A percentile compares a stretch with the other conserved stretches of the same genome.
Conservation (phyloP, 2,329 filamentous ascomycete genomes). For the Apiospora rasikravindrae region DNA sequence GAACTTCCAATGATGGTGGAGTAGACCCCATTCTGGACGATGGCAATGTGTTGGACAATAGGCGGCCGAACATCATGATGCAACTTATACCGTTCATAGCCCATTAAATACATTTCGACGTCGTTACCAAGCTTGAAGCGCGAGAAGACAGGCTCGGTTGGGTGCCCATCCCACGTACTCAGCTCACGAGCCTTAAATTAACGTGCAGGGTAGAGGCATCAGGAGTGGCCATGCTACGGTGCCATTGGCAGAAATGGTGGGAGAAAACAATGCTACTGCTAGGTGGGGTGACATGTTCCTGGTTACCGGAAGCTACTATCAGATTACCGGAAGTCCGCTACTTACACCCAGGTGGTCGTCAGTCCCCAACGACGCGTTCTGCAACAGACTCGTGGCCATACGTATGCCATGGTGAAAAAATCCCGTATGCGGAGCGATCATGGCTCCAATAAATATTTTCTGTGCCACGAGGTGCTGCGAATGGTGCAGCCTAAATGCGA, state of each 20-base stretch:
- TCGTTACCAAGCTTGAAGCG: neutral
- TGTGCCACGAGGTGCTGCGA: neutral
- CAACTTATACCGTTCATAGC: neutral
- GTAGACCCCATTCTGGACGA: neutral
- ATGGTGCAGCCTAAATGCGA: neutral
- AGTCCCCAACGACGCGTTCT: neutral
- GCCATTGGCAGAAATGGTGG: constrained; percentile 1
- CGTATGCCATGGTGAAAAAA: neutral
- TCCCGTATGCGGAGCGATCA: neutral
- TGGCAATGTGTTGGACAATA: neutral
- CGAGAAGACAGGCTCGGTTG: constrained; percentile 3
- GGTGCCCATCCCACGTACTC: constrained; percentile 2
- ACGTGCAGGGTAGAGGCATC: constrained; percentile 1
- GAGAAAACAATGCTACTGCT: constrained; percentile 2
- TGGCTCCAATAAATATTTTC: neutral
- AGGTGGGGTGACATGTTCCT: constrained; percentile 4
- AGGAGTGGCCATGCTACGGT: neutral
- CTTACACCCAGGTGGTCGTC: neutral
- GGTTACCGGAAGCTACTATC: neutral
- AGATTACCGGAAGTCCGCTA: neutral
- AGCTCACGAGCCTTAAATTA: neutral
- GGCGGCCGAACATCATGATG: neutral
- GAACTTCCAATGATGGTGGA: neutral
- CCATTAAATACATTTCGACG: neutral
- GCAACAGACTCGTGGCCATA: neutral